Evolutionary conservation across 331 rosid species (phyloP).

Genomic region (Spiraea crenata): DNA sequence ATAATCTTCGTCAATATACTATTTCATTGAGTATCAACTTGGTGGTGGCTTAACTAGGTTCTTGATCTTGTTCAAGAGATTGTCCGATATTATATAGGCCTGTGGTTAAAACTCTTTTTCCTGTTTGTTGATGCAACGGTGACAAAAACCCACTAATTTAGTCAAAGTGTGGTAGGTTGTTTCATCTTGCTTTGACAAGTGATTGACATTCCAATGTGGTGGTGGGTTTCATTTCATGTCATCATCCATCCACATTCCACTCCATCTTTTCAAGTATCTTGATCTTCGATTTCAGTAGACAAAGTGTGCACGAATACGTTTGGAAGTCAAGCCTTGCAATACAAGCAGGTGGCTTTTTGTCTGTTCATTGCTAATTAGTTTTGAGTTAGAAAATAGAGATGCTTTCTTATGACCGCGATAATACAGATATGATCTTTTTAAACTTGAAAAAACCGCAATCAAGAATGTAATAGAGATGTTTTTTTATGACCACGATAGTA

Average conservation of each 20-base stretch:
- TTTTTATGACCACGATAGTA: too few relatives aligned
- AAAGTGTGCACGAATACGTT: neutral
- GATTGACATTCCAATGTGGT: conserved; percentile 43
- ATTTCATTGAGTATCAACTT: neutral
- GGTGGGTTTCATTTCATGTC: conserved; percentile 41
- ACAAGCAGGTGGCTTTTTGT: too few relatives aligned
- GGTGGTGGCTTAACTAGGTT: neutral
- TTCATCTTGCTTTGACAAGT: neutral
- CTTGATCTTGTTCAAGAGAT: neutral
- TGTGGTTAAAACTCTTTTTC: neutral
- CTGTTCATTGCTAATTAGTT: too few relatives aligned
- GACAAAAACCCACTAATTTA: conserved; percentile 23
- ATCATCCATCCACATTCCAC: conserved; percentile 19
- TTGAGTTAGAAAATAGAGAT: too few relatives aligned
- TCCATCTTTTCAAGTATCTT: conserved; percentile 20
- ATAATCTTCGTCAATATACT: conserved; percentile 2
- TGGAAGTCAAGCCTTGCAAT: too few relatives aligned
- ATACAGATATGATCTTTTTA: too few relatives aligned
- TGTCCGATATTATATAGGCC: neutral
- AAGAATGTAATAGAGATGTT: too few relatives aligned
- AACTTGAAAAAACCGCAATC: too few relatives aligned
- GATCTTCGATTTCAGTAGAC: neutral
- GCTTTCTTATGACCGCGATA: too few relatives aligned
- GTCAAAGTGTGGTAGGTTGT: conserved; percentile 37
- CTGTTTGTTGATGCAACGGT: conserved; percentile 27